Evolutionary conservation across 148 eudicot species (phyloP).

Genomic region (Amaranthus palmeri): DNA sequence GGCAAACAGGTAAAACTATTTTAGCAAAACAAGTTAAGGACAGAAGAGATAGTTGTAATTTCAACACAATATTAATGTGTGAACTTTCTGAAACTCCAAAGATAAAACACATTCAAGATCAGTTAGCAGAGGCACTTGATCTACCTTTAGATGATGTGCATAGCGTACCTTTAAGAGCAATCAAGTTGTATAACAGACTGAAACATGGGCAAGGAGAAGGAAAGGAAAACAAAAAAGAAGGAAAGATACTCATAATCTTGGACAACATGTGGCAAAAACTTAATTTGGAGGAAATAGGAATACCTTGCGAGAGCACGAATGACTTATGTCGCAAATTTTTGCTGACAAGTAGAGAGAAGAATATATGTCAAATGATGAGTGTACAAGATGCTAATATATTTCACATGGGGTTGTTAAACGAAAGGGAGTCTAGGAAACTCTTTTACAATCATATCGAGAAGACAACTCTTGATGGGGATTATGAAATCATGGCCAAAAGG

Average conservation of each 20-base stretch:
- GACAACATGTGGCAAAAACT: slow-evolving; percentile 16
- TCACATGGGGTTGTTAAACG: background rate
- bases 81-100: slow-evolving; percentile 23
- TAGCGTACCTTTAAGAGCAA: background rate
- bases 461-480: background rate
- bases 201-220: no score
- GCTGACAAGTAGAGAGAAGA: slow-evolving; percentile 8
- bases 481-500: background rate
- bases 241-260: slow-evolving; percentile 15
- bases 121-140: slow-evolving; percentile 8
- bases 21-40: slow-evolving; percentile 9
- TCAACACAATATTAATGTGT: no score
- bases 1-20: no score
- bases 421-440: slow-evolving; percentile 4
- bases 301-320: no score
- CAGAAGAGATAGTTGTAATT: background rate
- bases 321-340: slow-evolving; percentile 8
- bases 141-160: background rate
- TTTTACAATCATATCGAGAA: no score
- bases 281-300: slow-evolving; percentile 3
- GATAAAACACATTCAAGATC: slow-evolving; percentile 14
- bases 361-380: slow-evolving; percentile 10
- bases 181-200: no score
- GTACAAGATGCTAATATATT: background rate
- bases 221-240: no score